These are phyloP conservation scores for Cynara cardunculus DNA, from an alignment of 129 eudicot species.

Conservation along the genomic window DNA sequence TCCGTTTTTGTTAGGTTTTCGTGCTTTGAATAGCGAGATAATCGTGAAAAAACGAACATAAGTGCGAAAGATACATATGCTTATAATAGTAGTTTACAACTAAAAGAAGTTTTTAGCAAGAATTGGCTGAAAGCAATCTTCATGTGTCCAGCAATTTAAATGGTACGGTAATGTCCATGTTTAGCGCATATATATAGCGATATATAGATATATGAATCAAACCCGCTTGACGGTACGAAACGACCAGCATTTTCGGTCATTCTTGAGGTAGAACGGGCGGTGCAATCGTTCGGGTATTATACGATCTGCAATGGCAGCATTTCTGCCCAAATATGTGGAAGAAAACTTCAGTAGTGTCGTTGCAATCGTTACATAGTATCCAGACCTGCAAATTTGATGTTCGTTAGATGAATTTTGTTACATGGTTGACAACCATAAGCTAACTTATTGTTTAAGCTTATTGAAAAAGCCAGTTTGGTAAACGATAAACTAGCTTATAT, in stretches of 20 bases:
- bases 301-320: slow-evolving; percentile 89
- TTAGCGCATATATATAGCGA: not conserved
- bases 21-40: not conserved
- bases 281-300: slow-evolving; percentile 82
- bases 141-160: slow-evolving; percentile 24
- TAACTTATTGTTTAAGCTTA: not conserved
- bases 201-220: slow-evolving; percentile 16
- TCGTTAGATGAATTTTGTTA: not conserved
- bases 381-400: slow-evolving; percentile 55
- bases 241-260: slow-evolving; percentile 14
- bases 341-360: slow-evolving; percentile 82
- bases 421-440: not conserved
- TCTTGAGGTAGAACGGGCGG: slow-evolving; percentile 91
- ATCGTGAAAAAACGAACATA: not conserved
- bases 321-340: slow-evolving; percentile 96
- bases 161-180: slow-evolving; percentile 7
- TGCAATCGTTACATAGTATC: slow-evolving; percentile 96
- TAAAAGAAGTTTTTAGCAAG: not conserved
- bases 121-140: slow-evolving; percentile 26
- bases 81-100: slow-evolving; percentile 1
- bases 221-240: not conserved
- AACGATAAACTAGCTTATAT: not conserved
- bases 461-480: not conserved
- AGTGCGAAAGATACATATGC: not conserved
- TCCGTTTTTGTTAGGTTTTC: not conserved